Evolutionary conservation across 495 filamentous ascomycete species (phyloP).

Genomic region (Lasiosphaeria hispida): DNA sequence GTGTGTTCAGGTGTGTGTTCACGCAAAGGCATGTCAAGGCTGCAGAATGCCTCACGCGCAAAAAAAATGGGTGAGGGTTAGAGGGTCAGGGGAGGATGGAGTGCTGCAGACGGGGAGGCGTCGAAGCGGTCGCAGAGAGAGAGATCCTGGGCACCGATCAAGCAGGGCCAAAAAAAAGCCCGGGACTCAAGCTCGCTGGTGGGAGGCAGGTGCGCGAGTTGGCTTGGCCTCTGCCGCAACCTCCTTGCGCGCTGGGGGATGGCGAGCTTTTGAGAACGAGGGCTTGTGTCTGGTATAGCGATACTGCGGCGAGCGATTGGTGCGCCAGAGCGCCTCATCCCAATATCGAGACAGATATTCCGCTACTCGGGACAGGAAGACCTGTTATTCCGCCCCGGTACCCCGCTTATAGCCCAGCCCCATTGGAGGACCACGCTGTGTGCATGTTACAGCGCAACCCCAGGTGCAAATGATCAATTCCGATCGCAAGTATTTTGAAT

Average conservation of each 20-base stretch:
- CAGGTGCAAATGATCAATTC: too few species aligned
- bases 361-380: neutral
- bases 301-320: neutral
- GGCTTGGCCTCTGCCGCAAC: constrained; percentile 3
- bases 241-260: constrained; percentile 2
- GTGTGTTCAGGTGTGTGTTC: neutral
- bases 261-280: constrained; percentile 5
- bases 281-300: neutral
- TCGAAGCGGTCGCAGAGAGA: constrained; percentile 18
- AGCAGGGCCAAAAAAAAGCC: constrained; percentile 9
- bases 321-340: too few species aligned
- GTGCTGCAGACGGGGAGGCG: constrained; percentile 22
- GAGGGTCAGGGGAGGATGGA: constrained; percentile 13
- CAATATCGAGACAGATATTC: neutral
- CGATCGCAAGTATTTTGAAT: too few species aligned
- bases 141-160: constrained; percentile 26
- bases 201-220: neutral
- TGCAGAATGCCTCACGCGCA: constrained; percentile 8
- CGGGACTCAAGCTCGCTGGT: too few species aligned
- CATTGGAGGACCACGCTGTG: too few species aligned
- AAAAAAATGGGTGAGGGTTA: constrained; percentile 10
- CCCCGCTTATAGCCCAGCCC: too few species aligned
- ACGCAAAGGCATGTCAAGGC: constrained; percentile 9
- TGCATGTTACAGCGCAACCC: too few species aligned
- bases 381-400: neutral